Percentiles rank a stretch among this genome's conserved stretches.
Evolutionary conservation across 306 rosid species (phyloP).

Genomic region (Prunus mira): DNA sequence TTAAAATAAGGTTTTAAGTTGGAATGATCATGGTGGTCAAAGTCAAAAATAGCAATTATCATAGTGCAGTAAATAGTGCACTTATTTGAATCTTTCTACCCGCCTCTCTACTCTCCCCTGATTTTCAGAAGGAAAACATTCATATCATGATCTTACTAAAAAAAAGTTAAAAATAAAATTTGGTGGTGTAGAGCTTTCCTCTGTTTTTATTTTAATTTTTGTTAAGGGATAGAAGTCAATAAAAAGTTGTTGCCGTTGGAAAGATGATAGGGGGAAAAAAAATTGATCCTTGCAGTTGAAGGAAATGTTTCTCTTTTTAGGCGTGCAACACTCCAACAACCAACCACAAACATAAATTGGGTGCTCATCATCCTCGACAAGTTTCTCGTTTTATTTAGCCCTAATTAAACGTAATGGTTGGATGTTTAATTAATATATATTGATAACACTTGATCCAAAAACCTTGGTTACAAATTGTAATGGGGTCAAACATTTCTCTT

Average conservation of each 20-base stretch:
- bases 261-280: neutral
- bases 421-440: too few species aligned
- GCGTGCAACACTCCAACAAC: constrained; percentile 12
- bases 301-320: constrained; percentile 19
- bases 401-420: too few species aligned
- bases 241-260: constrained; percentile 13
- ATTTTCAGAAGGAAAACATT: neutral
- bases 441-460: too few species aligned
- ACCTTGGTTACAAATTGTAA: too few species aligned
- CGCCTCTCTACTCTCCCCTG: neutral
- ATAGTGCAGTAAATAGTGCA: neutral
- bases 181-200: constrained; percentile 19
- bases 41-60: neutral
- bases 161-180: neutral
- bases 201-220: neutral
- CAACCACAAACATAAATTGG: constrained; percentile 17
- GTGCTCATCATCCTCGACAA: constrained; percentile 3
- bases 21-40: neutral
- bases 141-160: neutral
- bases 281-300: constrained; percentile 20
- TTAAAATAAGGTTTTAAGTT: neutral
- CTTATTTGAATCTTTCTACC: neutral
- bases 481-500: too few species aligned
- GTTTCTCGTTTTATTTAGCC: neutral
- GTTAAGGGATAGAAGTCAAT: neutral